A percentile compares a stretch with the other conserved stretches of the same genome.
These are phyloP conservation scores for Rhipidocladum racemiflorum DNA, from an alignment of 176 grass and related monocot species.

Conservation along the genomic window DNA sequence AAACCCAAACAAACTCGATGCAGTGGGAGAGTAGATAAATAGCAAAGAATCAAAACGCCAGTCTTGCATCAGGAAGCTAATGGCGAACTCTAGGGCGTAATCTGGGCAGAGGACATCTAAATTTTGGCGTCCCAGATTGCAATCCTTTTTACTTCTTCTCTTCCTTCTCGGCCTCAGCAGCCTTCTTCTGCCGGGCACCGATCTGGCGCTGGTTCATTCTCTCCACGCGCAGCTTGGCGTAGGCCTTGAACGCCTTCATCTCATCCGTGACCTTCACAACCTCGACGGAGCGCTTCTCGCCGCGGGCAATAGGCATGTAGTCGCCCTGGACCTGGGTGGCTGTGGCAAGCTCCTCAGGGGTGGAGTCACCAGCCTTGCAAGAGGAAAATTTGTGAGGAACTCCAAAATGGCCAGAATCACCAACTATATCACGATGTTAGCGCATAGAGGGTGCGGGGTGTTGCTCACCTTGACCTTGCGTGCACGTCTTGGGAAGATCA, in stretches of 20 bases:
- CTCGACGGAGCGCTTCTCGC: slow-evolving; percentile 60
- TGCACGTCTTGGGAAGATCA: slow-evolving; percentile 79
- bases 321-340: slow-evolving; percentile 77
- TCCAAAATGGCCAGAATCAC: background rate
- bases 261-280: slow-evolving; percentile 81
- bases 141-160: slow-evolving; percentile 64
- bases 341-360: slow-evolving; percentile 75
- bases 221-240: slow-evolving; percentile 74
- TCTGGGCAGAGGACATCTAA: background rate
- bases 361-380: slow-evolving; percentile 84
- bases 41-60: background rate
- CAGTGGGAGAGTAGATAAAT: background rate
- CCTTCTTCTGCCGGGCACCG: slow-evolving; percentile 63
- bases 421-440: background rate
- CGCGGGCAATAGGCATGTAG: slow-evolving; percentile 73
- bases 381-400: background rate
- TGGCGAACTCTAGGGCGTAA: background rate
- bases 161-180: slow-evolving; percentile 72
- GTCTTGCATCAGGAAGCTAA: background rate
- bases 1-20: background rate
- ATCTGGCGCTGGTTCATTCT: slow-evolving; percentile 71
- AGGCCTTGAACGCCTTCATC: slow-evolving; percentile 84
- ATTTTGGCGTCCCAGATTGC: background rate
- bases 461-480: slow-evolving; percentile 65
- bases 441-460: background rate